Evolutionary conservation across 108 stramenopile genomes (phyloP), one percentile per base, ranked within the genome.

Genomic region (Cafeteria roenbergensis): DNA sequence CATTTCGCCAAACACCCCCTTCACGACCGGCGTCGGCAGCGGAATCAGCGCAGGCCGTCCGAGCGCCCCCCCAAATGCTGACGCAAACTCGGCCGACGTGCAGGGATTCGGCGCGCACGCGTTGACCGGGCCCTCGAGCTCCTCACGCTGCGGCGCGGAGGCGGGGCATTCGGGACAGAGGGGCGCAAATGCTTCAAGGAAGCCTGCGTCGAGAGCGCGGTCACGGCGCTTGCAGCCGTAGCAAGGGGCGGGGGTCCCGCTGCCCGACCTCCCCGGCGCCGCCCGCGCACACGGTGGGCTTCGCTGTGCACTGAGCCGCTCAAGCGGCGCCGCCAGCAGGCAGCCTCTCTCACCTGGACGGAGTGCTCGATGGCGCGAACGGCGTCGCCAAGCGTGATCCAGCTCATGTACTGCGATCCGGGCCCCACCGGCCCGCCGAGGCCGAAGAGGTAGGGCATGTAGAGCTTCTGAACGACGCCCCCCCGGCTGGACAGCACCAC

Each of bases 1-100:
- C 87, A 87, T 87, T 73, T 87, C 80, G 17, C 87, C 87, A 65
- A 87, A 85, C 48, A 84, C n/a, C 6, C 76, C 38, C 8, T 63
- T 61, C 20, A 82, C 84, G 3, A 75, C 87, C 34, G 79, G 78
- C 53, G 48, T 67, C 2, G 87, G 87, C 32, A 87, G 57, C 1
- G 87, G 87, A 0, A 87, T 24, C 14, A 87, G 33, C 22, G 82
- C 77, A 14, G 87, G 87, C 52, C 87, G 76, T 22, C 30, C 63
- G 37, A 87, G n/a, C 0, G 72, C 78, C 21, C 55, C 62, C 30
- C 87, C 87, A 54, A 87, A 62, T 0, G 82, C 83, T 0, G 58
- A 29, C 0, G 82, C 77, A 68, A 87, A 87, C 62, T 87, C 74
- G n/a, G 67, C 72, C 55, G 85, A 84, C 65, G 83, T 84, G 71